Base-by-base conservation (phyloP, 352 stramenopile genomes). In the Pythium dissotocum region DNA sequence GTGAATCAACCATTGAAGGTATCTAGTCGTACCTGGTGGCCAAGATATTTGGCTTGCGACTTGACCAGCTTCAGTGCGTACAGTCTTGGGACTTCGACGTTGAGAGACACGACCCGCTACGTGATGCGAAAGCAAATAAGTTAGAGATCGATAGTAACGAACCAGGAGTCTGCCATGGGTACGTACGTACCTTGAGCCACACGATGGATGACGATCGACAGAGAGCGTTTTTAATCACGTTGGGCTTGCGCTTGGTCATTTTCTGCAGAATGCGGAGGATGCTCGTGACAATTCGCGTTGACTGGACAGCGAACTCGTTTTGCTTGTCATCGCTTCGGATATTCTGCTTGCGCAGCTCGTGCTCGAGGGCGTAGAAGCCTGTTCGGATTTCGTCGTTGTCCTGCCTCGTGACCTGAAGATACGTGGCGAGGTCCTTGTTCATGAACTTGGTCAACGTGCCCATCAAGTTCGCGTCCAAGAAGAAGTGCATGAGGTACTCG, bases 61-160 rank as follows among this genome's bases (percentile, higher is more conserved):
- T 94, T 94, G 44, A 94, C 87, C 21, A 94, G 78, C 67, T 94
- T 94, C 32, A 94, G 65, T 8, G 84, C 87, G 54, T 94, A 94
- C 62, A 94, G 54, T 9, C 87, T 76, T 9, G 84, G 84, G 32
- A 85, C 71, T 16, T 80, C 77, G 28, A 93, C 82, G 51, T 80
- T 77, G 14, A 94, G 75, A 36, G 83, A 84, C n/a, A 90, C 79
- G 6, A 93, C 84, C 53, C 84, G 80, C 84, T 91, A 36, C 24
- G 33, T 38, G 5, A 59, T n/a, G 33, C 8, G 57, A 21, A 24
- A 8, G 32, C 63, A 18, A 59, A 59, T 21, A 69, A 36, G 32
- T 33, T 24, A 72, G 18, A 2, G 30, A 32, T 28, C 21, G 21
- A 24, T 24, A 24, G 21, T 24, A 24, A 24, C 21, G 21, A 24